Conservation (phyloP, 139 green algal species). For the Penium margaritaceum region DNA sequence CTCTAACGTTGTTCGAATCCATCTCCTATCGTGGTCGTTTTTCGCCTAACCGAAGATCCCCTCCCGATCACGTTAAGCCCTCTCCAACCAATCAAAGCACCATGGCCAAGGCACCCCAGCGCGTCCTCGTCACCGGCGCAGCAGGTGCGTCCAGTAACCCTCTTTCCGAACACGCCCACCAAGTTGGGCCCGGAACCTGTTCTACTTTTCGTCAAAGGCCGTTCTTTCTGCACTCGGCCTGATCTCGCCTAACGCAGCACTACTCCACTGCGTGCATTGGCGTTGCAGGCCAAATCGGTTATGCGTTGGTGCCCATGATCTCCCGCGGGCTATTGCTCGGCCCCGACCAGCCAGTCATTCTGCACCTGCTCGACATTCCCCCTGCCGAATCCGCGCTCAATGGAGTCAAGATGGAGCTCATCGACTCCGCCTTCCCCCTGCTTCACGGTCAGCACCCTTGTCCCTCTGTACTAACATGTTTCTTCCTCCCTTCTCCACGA, state of each 20-base stretch:
- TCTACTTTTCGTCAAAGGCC: background rate
- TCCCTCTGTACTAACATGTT: no score
- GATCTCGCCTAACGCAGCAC: no score
- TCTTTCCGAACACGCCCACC: background rate
- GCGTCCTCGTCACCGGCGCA: slow-evolving; percentile 34
- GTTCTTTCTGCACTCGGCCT: no score
- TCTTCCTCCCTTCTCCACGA: no score
- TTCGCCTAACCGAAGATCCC: no score
- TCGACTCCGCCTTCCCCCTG: slow-evolving; percentile 82
- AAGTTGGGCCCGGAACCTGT: no score
- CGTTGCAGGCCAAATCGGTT: slow-evolving; percentile 85
- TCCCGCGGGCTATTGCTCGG: slow-evolving; percentile 74
- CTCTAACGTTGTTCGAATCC: no score
- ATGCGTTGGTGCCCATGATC: slow-evolving; percentile 77
- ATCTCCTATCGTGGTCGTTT: no score
- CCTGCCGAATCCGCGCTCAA: slow-evolving; percentile 70
- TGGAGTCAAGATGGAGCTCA: slow-evolving; percentile 86
- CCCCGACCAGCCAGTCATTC: slow-evolving; percentile 72
- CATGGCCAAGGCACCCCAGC: slow-evolving; percentile 36
- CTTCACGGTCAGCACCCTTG: slow-evolving; percentile 62
- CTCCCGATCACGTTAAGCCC: no score
- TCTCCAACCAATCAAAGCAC: no score
- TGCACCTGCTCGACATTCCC: slow-evolving; percentile 90
- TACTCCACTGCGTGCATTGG: background rate
- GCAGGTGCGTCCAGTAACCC: slow-evolving; percentile 26